Conservation (phyloP, 2,329 filamentous ascomycete species). For the Ceratocystis alfenasii region DNA sequence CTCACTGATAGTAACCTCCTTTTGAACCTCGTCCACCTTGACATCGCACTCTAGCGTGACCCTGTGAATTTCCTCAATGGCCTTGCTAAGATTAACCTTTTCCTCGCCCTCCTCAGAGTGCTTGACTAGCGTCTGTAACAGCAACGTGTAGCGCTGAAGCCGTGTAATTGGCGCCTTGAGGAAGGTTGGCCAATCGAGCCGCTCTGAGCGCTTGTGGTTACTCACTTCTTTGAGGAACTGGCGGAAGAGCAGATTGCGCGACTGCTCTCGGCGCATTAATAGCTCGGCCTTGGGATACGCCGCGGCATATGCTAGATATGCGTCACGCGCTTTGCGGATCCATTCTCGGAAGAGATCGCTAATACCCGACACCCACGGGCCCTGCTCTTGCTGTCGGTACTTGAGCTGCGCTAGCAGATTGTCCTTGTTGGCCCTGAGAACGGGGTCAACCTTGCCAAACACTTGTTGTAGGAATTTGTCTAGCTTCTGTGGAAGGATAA, state of each 20-base stretch:
- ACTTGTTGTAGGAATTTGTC: slow-evolving; percentile 72
- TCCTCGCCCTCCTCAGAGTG: slow-evolving; percentile 79
- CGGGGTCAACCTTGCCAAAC: slow-evolving; percentile 80
- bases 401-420: slow-evolving; percentile 86
- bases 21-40: slow-evolving; percentile 82
- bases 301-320: slow-evolving; percentile 86
- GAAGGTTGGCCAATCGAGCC: slow-evolving; percentile 88
- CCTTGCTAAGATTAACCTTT: slow-evolving; percentile 68
- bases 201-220: slow-evolving; percentile 64
- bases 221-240: slow-evolving; percentile 73
- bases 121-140: slow-evolving; percentile 71
- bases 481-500: slow-evolving; percentile 67
- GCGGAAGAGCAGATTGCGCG: slow-evolving; percentile 74
- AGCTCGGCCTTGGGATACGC: slow-evolving; percentile 76
- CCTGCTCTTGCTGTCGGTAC: slow-evolving; percentile 92
- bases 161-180: slow-evolving; percentile 87
- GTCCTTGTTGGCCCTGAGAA: slow-evolving; percentile 86
- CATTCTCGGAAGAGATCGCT: slow-evolving; percentile 97
- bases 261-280: slow-evolving; percentile 69
- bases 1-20: slow-evolving; percentile 81
- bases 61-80: slow-evolving; percentile 80
- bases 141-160: slow-evolving; percentile 76
- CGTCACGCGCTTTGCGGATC: slow-evolving; percentile 82
- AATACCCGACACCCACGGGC: slow-evolving; percentile 85
- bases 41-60: slow-evolving; percentile 86